A percentile compares a stretch with the other conserved stretches of the same genome.
Evolutionary conservation across 768 basidiomycete genomes (phyloP).

Genomic region (Hirschioporus abietinus): DNA sequence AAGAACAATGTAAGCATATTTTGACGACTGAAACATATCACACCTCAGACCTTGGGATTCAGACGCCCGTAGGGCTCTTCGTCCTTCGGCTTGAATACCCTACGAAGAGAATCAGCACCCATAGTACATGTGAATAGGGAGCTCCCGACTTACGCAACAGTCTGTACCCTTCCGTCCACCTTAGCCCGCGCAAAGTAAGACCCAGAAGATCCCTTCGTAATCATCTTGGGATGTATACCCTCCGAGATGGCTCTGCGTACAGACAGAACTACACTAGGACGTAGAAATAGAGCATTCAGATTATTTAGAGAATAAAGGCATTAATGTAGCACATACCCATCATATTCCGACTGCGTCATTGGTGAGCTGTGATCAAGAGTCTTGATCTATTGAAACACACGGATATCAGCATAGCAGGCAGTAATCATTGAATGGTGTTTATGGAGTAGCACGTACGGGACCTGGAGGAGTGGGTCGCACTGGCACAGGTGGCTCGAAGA

Average conservation of each 20-base stretch:
- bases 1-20: constrained; percentile 7
- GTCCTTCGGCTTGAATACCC: constrained; percentile 90
- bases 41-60: constrained; percentile 66
- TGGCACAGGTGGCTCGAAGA: constrained; percentile 62
- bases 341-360: constrained; percentile 70
- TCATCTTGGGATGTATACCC: constrained; percentile 88
- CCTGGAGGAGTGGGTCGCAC: constrained; percentile 28
- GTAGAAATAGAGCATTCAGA: neutral
- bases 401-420: constrained; percentile 9
- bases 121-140: neutral
- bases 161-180: constrained; percentile 68
- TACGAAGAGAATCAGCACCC: constrained; percentile 22
- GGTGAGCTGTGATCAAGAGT: constrained; percentile 77
- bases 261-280: constrained; percentile 51
- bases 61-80: constrained; percentile 85
- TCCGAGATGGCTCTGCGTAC: constrained; percentile 65
- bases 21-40: neutral
- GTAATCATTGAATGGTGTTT: neutral
- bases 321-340: constrained; percentile 43
- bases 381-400: constrained; percentile 44
- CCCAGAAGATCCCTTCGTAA: constrained; percentile 82
- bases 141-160: constrained; percentile 61
- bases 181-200: constrained; percentile 90
- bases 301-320: neutral
- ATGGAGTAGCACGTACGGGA: constrained; percentile 28